Base-by-base conservation (phyloP, 1,139 yeast species). In the Kodamaea sp. region DNA sequence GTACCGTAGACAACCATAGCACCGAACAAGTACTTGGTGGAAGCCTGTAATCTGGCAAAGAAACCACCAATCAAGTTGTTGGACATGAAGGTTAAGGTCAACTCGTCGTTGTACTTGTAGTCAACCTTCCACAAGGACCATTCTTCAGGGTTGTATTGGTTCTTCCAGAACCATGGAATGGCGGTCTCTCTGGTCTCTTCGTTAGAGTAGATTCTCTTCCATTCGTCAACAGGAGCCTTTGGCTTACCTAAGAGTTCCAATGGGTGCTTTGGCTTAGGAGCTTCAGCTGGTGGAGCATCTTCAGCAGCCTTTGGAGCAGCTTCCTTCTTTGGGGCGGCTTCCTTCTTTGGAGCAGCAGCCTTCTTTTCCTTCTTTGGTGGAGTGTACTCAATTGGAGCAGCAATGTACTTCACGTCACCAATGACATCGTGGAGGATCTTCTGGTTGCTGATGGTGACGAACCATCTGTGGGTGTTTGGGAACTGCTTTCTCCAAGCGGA, bases 61-160 rank as follows among this genome's bases (percentile, higher is more conserved):
- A 92, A 92, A 61, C 98, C 98, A 64, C 97, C 97, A 62, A 92
- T 75, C 70, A 89, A 81, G 83, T 92, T 92, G 83, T 89, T 89
- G 54, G 98, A 88, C 98, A 92, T 92, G 76, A 92, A 92, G 52
- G 96, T 85, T 70, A 86, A 73, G 53, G 97, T 90, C 68, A 92
- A 81, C 76, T 92, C 98, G 55, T 92, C 97, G 68, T 92, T 90
- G 80, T 92, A 92, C 80, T 86, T 88, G 89, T 86, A 92, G 63
- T 82, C 95, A 57, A 90, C 95, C 76, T 78, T 87, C 89, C 89
- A 92, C 57, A 92, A 69, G 42, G 97, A 90, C 88, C 90, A 92
- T 70, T 92, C 97, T 53, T 82, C 78, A 50, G 94, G 80, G 73
- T 90, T 82, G 78, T 78, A 90, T 74, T 86, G 81, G 66, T 85